A percentile compares a stretch with the other conserved stretches of the same genome.
Evolutionary conservation across 768 basidiomycete species (phyloP).

Genomic region (Rhodosporidiobolus odoratus): DNA sequence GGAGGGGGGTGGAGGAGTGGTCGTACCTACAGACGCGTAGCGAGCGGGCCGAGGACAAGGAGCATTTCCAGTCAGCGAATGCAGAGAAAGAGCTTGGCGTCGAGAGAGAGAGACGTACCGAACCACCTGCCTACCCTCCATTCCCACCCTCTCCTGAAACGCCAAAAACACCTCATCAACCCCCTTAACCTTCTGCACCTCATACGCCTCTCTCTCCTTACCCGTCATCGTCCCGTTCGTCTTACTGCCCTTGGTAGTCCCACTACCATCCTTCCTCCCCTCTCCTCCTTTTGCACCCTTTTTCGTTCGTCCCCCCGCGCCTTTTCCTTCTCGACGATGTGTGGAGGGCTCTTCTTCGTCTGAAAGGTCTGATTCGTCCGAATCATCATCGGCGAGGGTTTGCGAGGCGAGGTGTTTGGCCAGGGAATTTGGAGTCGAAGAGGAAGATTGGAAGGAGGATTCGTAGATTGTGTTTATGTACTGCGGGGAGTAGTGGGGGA

Average conservation of each 20-base stretch:
- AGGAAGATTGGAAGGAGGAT: slow-evolving; percentile 13
- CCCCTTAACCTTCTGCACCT: slow-evolving; percentile 60
- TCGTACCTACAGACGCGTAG: slow-evolving; percentile 62
- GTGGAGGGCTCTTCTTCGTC: not conserved
- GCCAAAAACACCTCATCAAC: slow-evolving; percentile 80
- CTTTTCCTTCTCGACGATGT: slow-evolving; percentile 12
- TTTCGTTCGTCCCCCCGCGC: slow-evolving; percentile 17
- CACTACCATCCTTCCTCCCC: slow-evolving; percentile 37
- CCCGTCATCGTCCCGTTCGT: slow-evolving; percentile 46
- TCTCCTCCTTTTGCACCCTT: slow-evolving; percentile 1
- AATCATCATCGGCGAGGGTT: not conserved
- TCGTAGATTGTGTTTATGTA: slow-evolving; percentile 42
- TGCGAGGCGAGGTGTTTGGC: slow-evolving; percentile 5
- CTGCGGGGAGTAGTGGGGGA: slow-evolving; percentile 34
- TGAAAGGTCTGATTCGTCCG: not conserved
- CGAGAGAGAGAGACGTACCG: slow-evolving; percentile 55
- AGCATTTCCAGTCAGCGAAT: not conserved
- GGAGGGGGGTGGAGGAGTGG: slow-evolving; percentile 72
- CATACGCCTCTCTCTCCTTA: slow-evolving; percentile 61
- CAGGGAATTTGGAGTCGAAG: slow-evolving; percentile 2
- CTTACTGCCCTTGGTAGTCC: slow-evolving; percentile 11
- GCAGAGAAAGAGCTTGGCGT: not conserved
- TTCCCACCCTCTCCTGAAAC: slow-evolving; percentile 66
- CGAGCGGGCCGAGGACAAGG: too few relatives aligned
- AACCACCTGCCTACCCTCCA: slow-evolving; percentile 76